phyloP scores from a whole-genome alignment of 768 basidiomycete genomes.

The Suillus spraguei region DNA sequence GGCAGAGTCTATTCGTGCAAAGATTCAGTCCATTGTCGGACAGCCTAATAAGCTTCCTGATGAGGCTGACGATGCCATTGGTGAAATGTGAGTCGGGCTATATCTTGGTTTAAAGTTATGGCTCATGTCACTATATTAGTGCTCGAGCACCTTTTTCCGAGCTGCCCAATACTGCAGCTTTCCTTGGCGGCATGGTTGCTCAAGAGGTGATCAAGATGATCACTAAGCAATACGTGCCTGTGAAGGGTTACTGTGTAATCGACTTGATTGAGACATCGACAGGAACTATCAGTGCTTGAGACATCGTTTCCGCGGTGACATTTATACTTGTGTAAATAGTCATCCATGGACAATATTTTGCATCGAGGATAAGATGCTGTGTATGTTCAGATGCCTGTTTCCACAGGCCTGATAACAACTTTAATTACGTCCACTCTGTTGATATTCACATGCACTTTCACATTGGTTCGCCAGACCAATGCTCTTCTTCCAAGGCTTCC shows the following conservation, averaged over 20 bases:
- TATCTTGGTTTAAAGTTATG: background rate
- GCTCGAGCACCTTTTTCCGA: slow-evolving; percentile 81
- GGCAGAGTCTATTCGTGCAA: slow-evolving; percentile 52
- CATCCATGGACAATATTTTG: background rate
- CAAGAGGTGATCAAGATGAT: slow-evolving; percentile 98
- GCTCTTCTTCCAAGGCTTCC: no score
- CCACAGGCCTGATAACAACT: slow-evolving; percentile 15
- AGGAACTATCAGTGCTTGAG: slow-evolving; percentile 44
- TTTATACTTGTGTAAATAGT: background rate
- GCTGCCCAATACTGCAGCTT: slow-evolving; percentile 90
- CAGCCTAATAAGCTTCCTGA: slow-evolving; percentile 52
- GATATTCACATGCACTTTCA: slow-evolving; percentile 13
- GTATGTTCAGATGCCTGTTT: slow-evolving; percentile 20
- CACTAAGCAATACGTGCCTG: slow-evolving; percentile 93
- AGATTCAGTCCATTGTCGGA: slow-evolving; percentile 54
- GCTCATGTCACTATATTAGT: slow-evolving; percentile 39
- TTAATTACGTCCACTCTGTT: background rate
- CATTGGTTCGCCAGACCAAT: slow-evolving; percentile 18
- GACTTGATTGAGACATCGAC: slow-evolving; percentile 86
- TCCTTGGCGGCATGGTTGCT: slow-evolving; percentile 91
- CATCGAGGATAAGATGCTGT: slow-evolving; percentile 14
- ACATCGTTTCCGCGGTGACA: background rate
- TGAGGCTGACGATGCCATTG: slow-evolving; percentile 59
- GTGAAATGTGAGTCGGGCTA: slow-evolving; percentile 69
- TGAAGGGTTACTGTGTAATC: slow-evolving; percentile 81